Conservation (phyloP, 1,284 basidiomycete genomes). For the Rhodotorula sp. region DNA sequence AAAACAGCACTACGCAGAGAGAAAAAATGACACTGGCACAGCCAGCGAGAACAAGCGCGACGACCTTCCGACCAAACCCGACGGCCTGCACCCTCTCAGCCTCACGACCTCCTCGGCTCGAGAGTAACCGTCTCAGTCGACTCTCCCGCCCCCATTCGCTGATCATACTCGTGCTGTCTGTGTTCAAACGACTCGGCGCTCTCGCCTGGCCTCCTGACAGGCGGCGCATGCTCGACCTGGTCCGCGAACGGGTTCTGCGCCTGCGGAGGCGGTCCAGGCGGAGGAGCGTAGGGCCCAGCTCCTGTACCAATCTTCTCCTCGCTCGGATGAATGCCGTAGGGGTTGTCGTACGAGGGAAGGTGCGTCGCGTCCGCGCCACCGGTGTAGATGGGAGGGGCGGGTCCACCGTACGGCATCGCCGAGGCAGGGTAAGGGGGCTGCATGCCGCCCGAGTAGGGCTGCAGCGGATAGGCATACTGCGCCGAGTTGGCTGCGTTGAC, state of each 20-base stretch:
- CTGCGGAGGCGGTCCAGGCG: not conserved
- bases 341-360: constrained; percentile 21
- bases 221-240: constrained; percentile 7
- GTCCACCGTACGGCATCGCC: constrained; percentile 8
- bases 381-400: not conserved
- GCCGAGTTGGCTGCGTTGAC: constrained; percentile 17
- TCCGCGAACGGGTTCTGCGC: constrained; percentile 29
- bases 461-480: constrained; percentile 30
- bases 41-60: no score
- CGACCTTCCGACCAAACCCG: no score
- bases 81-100: no score
- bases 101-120: constrained; percentile 10
- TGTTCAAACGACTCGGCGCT: constrained; percentile 23
- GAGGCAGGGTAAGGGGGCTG: not conserved
- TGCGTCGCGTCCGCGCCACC: not conserved
- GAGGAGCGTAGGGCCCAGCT: not conserved
- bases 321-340: constrained; percentile 7
- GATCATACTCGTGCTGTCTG: constrained; percentile 19
- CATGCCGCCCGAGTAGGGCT: constrained; percentile 14
- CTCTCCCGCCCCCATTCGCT: constrained; percentile 5
- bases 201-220: constrained; percentile 14
- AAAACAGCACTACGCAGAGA: no score
- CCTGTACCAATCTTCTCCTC: constrained; percentile 10
- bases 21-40: no score
- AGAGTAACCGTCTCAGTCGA: constrained; percentile 37